Evolutionary conservation across 805 yeast genomes (phyloP), one percentile per base, ranked within the genome.

Genomic region (Suhomyces vadensis): DNA sequence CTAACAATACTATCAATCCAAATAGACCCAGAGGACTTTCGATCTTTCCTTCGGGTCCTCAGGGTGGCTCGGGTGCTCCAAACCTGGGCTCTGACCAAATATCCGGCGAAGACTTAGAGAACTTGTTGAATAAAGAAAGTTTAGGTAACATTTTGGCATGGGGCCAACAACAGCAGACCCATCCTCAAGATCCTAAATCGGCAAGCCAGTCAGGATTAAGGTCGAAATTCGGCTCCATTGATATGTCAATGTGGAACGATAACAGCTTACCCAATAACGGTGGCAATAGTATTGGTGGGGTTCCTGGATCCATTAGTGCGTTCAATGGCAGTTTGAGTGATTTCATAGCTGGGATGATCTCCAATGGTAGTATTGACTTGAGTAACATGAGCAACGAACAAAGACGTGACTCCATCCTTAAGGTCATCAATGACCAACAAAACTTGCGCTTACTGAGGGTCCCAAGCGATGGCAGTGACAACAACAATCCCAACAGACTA

Each of bases 371-470:
- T 33, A 60, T 69, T 24, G 74, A 69, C 45, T 61, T 70, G 21
- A 60, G 56, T 44, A 63, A 61, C 37, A 69, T 69, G 70, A 67
- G 65, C 46, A 57, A 62, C 37, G 69, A 67, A 44, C 71, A 70
- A 50, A 59, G 75, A 35, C 52, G 75, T 43, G 70, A 67, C 43
- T 67, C 73, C 2, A 63, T 71, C 4, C 51, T 70, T 41, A 70
- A 69, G 45, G 52, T 63, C 10, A 55, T 71, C 24, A 68, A 52
- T 48, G 74, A 68, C 42, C 70, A 60, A 44, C 65, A 63, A 31
- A 48, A 35, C 31, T 37, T 47, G 39, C 35, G 49, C 10, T 46
- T 44, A 11, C 44, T 27, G 21, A 36, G 45, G n/a, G 31, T 40
- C 27, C 46, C 47, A 17, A 40, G 50, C 40, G 53, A 46, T 25